phyloP scores from a whole-genome alignment of 371 early-diverging fungal genomes.

The Actinomortierella ambigua region DNA sequence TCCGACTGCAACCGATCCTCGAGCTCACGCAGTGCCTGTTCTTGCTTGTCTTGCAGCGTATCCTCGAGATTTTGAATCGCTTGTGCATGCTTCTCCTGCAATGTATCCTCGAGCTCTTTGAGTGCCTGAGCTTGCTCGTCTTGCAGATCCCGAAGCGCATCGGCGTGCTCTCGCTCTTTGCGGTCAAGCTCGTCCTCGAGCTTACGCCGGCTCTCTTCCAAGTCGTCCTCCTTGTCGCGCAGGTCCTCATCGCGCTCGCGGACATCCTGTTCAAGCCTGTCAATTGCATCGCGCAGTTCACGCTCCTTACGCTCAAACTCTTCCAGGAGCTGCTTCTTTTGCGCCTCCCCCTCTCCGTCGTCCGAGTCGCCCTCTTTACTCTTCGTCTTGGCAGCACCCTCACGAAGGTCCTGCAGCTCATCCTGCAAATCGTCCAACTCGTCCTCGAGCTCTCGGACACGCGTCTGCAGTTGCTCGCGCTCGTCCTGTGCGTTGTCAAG shows the following conservation, averaged over 20 bases:
- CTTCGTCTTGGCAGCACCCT: background rate
- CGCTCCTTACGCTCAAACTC: constrained; percentile 19
- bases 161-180: constrained; percentile 6
- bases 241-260: too few species aligned
- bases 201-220: constrained; percentile 7
- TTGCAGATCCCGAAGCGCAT: constrained; percentile 15
- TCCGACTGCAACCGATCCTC: constrained; percentile 6
- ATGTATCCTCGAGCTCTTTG: constrained; percentile 5
- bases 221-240: too few species aligned
- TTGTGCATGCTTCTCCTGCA: constrained; percentile 13
- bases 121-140: constrained; percentile 13
- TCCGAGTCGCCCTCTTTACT: constrained; percentile 7
- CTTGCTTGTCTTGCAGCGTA: background rate
- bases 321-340: constrained; percentile 17
- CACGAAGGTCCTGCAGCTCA: background rate
- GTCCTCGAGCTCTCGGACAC: constrained; percentile 33
- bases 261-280: background rate
- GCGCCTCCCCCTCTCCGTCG: constrained; percentile 19
- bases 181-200: constrained; percentile 19
- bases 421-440: constrained; percentile 16
- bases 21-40: background rate
- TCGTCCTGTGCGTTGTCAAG: constrained; percentile 34
- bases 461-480: constrained; percentile 16
- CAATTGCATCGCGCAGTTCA: constrained; percentile 18
- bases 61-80: background rate